A percentile compares a stretch with the other conserved stretches of the same genome.
These are phyloP conservation scores for Chloromonas sp. DNA, from an alignment of 163 green algal genomes.

Conservation along the genomic window DNA sequence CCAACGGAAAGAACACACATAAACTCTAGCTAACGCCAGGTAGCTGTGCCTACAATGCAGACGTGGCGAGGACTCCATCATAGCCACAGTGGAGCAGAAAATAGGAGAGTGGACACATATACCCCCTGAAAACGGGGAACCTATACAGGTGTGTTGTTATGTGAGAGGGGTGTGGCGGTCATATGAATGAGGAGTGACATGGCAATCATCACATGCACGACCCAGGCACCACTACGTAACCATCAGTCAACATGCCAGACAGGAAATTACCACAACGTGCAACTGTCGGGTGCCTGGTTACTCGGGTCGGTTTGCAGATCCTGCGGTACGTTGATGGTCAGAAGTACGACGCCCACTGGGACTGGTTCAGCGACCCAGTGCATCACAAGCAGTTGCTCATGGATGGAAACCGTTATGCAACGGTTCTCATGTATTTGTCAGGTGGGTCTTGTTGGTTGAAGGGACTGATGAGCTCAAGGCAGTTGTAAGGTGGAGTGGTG, in stretches of 20 bases:
- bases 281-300: too few relatives aligned
- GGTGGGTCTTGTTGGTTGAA: slow-evolving; percentile 16
- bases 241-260: neutral
- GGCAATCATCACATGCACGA: too few relatives aligned
- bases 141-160: slow-evolving; percentile 37
- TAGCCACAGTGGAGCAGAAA: slow-evolving; percentile 40
- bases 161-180: too few relatives aligned
- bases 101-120: slow-evolving; percentile 59
- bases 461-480: neutral
- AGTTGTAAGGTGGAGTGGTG: too few relatives aligned
- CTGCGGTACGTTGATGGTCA: slow-evolving; percentile 55
- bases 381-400: slow-evolving; percentile 6
- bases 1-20: too few relatives aligned
- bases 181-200: too few relatives aligned
- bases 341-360: slow-evolving; percentile 55
- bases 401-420: slow-evolving; percentile 52
- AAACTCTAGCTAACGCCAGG: too few relatives aligned
- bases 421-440: slow-evolving; percentile 58
- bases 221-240: neutral
- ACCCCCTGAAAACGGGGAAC: slow-evolving; percentile 44
- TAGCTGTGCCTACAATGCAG: slow-evolving; percentile 9
- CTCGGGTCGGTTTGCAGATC: slow-evolving; percentile 30
- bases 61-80: slow-evolving; percentile 35
- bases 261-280: neutral
- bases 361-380: slow-evolving; percentile 52